These are phyloP conservation scores for Trypanosomatidae sp. DNA, from an alignment of 208 protist species.

Conservation along the genomic window DNA sequence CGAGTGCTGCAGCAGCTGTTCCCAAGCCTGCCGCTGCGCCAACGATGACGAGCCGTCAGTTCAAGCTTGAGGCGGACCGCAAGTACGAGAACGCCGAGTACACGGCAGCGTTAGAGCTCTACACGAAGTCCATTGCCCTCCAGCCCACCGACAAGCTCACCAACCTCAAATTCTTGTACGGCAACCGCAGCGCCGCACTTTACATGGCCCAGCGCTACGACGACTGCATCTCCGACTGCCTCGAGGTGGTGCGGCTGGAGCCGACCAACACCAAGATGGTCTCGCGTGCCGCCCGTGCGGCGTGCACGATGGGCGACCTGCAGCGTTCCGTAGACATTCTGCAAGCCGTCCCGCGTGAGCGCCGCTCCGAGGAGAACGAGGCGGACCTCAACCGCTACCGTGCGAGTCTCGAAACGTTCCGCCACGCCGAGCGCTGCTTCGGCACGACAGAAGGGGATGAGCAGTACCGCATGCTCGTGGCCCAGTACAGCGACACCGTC, in stretches of 20 bases:
- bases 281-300: constrained; percentile 72
- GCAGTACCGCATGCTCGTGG: constrained; percentile 75
- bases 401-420: constrained; percentile 48
- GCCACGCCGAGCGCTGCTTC: constrained; percentile 62
- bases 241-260: constrained; percentile 68
- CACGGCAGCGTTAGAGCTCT: constrained; percentile 78
- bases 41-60: constrained; percentile 44
- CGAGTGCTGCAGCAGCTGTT: too few relatives aligned
- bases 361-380: constrained; percentile 33
- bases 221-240: constrained; percentile 84
- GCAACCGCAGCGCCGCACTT: constrained; percentile 86
- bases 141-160: constrained; percentile 62
- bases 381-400: constrained; percentile 59
- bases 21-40: not conserved
- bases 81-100: constrained; percentile 86
- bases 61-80: constrained; percentile 81
- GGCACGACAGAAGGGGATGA: constrained; percentile 78
- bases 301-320: constrained; percentile 82
- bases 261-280: constrained; percentile 71
- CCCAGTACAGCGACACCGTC: constrained; percentile 78
- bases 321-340: constrained; percentile 59
- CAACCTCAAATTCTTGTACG: constrained; percentile 66
- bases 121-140: constrained; percentile 77
- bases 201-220: constrained; percentile 86
- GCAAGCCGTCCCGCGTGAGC: constrained; percentile 38